phyloP scores from a whole-genome alignment of 2,329 filamentous ascomycete genomes.

The Diaporthe ilicicola region DNA sequence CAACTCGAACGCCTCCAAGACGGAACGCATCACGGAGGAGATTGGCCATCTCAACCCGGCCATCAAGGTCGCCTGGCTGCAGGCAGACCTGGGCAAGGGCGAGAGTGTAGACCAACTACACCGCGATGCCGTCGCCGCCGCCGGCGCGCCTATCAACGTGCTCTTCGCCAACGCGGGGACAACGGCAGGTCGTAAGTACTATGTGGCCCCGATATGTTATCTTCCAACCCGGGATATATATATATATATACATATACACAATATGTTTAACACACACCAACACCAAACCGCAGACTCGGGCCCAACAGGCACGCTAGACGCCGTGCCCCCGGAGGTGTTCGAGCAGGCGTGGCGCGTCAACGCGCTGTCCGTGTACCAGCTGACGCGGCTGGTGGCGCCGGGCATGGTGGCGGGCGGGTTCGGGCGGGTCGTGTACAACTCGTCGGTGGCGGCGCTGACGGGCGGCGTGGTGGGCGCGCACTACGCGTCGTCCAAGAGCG shows the following conservation, averaged over 20 bases:
- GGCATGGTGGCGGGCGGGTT: constrained; percentile 18
- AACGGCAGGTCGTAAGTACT: not conserved
- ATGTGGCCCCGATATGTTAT: not conserved
- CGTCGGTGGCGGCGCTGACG: constrained; percentile 26
- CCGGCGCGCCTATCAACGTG: constrained; percentile 23
- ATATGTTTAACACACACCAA: not conserved
- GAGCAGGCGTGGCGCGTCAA: constrained; percentile 30
- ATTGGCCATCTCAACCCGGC: not conserved
- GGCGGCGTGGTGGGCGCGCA: constrained; percentile 30
- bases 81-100: constrained; percentile 24
- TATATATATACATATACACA: not conserved
- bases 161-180: constrained; percentile 31
- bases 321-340: constrained; percentile 8
- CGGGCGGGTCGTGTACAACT: constrained; percentile 27
- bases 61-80: constrained; percentile 22
- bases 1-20: constrained; percentile 3
- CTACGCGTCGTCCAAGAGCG: constrained; percentile 26
- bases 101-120: not conserved
- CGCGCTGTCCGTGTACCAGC: constrained; percentile 24
- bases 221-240: not conserved
- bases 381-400: constrained; percentile 22
- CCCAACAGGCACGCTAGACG: constrained; percentile 20
- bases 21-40: constrained; percentile 3
- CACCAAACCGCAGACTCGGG: not conserved
- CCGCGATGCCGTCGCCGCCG: not conserved